Evolutionary conservation across 2,329 filamentous ascomycete species (phyloP), one percentile per base, ranked within the genome.

Genomic region (Cladorrhinum sp.): DNA sequence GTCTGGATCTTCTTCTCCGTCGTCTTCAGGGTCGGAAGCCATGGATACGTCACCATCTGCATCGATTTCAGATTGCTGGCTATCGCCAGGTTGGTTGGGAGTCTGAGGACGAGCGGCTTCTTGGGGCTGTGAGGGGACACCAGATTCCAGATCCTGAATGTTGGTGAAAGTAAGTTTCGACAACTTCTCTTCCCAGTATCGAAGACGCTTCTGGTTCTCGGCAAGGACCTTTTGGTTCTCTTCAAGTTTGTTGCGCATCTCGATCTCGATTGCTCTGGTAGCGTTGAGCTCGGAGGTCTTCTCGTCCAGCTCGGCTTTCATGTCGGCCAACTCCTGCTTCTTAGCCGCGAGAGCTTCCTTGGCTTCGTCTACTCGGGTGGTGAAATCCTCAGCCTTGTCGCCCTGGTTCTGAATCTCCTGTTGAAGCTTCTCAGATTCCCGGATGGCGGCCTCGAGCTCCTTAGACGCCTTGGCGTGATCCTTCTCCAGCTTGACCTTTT

Each of bases 221-320:
- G 79, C 76, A 14, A 98, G 82, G 9, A 88, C 85, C 77, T 99
- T 99, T 67, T 96, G 90, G 73, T 94, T 95, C 72, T 98, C 94
- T 71, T 98, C 95, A 1, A 99, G 87, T 77, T 96, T 96, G 76
- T 98, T 98, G 65, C 91, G 90, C 92, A 98, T 97, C 75, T 99
- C 95, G 63, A 99, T 97, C 74, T 99, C 95, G 2, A 89, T 80
- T 0, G 92, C 93, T 9, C 94, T 86, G 0, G 90, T 96, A 71
- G 92, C 89, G 71, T 98, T 97, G 60, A 98, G 82, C 72, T 96
- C 92, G 0, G 87, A 79, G 1, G 86, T 89, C 80, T 93, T 96
- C 68, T 90, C 87, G 66, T 99, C 94, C 10, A 98, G 82, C 69
- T 96, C 91, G 3, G 84, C 79, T 77, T 98, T 99, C 59, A 98